phyloP scores from a whole-genome alignment of 2,329 filamentous ascomycete species.

The Colletotrichum tropicicola region DNA sequence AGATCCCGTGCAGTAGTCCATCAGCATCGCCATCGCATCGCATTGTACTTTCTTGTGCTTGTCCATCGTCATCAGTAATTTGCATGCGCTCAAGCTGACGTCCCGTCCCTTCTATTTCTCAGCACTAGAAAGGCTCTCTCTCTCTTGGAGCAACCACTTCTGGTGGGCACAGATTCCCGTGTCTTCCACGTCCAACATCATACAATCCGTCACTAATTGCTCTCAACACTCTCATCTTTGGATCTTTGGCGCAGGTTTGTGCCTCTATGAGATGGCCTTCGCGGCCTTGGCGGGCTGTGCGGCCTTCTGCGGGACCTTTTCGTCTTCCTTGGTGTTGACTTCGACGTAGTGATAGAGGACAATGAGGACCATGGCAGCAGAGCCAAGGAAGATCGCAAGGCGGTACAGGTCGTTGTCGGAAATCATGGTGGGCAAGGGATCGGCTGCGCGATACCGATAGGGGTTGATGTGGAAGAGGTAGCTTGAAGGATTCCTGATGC shows the following conservation, averaged over 20 bases:
- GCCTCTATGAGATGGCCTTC: slow-evolving; percentile 16
- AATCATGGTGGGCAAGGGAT: slow-evolving; percentile 75
- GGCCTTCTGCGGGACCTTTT: slow-evolving; percentile 38
- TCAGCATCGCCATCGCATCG: too few species aligned
- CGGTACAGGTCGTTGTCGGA: slow-evolving; percentile 91
- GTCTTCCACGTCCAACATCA: too few species aligned
- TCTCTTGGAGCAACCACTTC: too few species aligned
- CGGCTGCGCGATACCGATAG: slow-evolving; percentile 13
- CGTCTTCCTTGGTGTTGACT: slow-evolving; percentile 74
- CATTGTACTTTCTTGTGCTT: too few species aligned
- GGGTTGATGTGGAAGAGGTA: slow-evolving; percentile 30
- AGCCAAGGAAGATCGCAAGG: slow-evolving; percentile 92
- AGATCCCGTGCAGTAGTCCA: too few species aligned
- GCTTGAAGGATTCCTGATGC: slow-evolving; percentile 9
- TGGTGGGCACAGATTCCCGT: too few species aligned
- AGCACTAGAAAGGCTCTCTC: too few species aligned
- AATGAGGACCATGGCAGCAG: slow-evolving; percentile 88
- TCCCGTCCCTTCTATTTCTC: too few species aligned
- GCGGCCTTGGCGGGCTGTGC: slow-evolving; percentile 33
- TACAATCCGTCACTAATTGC: neutral
- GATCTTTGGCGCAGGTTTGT: neutral
- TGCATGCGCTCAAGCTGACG: too few species aligned
- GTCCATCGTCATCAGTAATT: too few species aligned
- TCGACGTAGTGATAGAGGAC: slow-evolving; percentile 97
- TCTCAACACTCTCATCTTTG: neutral